Base-by-base conservation (phyloP, 1,284 basidiomycete species). In the Irpex sp. region DNA sequence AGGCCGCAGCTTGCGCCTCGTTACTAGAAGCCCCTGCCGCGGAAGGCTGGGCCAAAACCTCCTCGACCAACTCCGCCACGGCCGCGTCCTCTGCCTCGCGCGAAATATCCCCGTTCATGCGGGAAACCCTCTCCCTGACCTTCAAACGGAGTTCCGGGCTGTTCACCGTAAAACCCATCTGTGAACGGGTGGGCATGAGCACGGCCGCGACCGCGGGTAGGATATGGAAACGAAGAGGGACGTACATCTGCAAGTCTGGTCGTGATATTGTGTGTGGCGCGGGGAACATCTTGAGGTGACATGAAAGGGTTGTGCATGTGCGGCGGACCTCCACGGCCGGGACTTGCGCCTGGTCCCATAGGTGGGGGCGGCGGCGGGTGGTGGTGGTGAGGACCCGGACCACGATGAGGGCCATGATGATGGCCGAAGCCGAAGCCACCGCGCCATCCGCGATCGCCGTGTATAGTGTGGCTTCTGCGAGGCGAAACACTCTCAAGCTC, bases 161-260 rank as follows among this genome's bases (percentile, higher is more conserved):
- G 26, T 78, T 75, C 47, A 71, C 72, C 61, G 83, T 84, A 69
- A 92, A 89, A 11, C 90, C 89, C 89, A 92, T 91, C 88, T 92
- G 63, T 2, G 68, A 7, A 59, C 73, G 37, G 73, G 58, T 57
- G 19, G 57, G 36, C 56, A 46, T 46, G 54, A 49, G 31, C 26
- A 43, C 15, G 39, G 11, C 39, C 39, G 15, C 15, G 39, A 8
- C 26, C 53, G 61, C 58, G 51, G 43, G 26, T 57, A 37, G n/a
- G 4, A 50, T 55, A 67, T 54, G 50, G 56, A 46, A 31, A 11
- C 13, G 39, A 15, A 35, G 43, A 36, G 47, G 9, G 21, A 64
- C 66, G 49, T 54, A 67, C 62, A 66, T 74, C 73, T 58, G 64
- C 66, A 17, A 74, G 67, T 17, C 71, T 65, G 43, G 60, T 58